Evolutionary conservation across 805 yeast species (phyloP).

Genomic region (Lipomyces yamadae): DNA sequence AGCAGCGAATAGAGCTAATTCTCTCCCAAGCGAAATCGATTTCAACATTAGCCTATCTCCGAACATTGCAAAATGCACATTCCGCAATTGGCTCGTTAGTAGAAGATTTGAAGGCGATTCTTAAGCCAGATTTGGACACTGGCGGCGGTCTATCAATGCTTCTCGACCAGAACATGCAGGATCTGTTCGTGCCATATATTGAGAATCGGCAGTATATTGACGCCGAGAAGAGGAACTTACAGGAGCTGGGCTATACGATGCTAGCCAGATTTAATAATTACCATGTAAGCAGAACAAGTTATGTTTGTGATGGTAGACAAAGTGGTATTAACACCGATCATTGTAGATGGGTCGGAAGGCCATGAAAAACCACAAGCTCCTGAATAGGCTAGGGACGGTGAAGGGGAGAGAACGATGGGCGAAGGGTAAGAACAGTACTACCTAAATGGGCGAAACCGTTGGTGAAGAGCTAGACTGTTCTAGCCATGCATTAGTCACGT

Average conservation of each 20-base stretch:
- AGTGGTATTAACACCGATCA: not conserved
- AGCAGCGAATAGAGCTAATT: slow-evolving; percentile 55
- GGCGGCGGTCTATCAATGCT: slow-evolving; percentile 52
- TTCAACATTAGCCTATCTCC: slow-evolving; percentile 71
- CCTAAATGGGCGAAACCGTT: not conserved
- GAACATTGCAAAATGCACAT: slow-evolving; percentile 73
- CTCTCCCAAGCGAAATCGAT: slow-evolving; percentile 66
- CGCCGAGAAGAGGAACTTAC: slow-evolving; percentile 70
- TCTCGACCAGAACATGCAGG: slow-evolving; percentile 74
- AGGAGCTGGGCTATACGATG: slow-evolving; percentile 52
- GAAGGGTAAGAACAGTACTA: slow-evolving; percentile 10
- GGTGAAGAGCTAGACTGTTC: not conserved
- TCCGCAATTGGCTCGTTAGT: slow-evolving; percentile 63
- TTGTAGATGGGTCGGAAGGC: slow-evolving; percentile 15
- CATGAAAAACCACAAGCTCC: slow-evolving; percentile 13
- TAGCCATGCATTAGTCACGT: too few species aligned
- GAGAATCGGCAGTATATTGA: slow-evolving; percentile 71
- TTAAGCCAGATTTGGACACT: slow-evolving; percentile 48
- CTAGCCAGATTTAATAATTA: slow-evolving; percentile 50
- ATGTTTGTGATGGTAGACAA: not conserved
- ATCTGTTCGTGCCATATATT: slow-evolving; percentile 71
- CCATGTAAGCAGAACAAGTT: slow-evolving; percentile 5
- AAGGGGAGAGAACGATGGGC: slow-evolving; percentile 27
- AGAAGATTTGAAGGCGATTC: slow-evolving; percentile 65
- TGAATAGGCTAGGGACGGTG: slow-evolving; percentile 20